phyloP scores from a whole-genome alignment of 345 rosid species.

The Ceriops decandra region DNA sequence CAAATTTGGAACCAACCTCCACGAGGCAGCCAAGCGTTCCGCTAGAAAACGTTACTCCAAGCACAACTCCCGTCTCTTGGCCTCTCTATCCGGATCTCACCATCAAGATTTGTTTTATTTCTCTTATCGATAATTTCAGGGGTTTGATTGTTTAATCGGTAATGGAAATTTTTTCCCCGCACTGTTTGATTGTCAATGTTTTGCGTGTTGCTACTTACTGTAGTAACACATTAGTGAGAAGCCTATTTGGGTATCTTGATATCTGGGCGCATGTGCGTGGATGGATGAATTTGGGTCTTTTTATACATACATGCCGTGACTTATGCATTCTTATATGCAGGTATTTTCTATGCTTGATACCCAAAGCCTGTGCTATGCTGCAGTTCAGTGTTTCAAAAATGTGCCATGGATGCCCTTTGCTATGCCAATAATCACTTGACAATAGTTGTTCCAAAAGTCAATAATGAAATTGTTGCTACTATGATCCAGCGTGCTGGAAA shows the following conservation, averaged over 20 bases:
- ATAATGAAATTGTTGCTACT: conserved; percentile 65
- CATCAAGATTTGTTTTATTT: conserved; percentile 42
- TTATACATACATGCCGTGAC: too few species aligned
- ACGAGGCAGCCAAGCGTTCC: conserved; percentile 59
- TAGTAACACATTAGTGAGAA: too few species aligned
- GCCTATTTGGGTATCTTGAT: too few species aligned
- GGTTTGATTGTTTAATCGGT: too few species aligned
- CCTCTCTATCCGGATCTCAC: conserved; percentile 76
- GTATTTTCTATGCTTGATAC: conserved; percentile 88
- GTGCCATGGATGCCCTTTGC: conserved; percentile 80
- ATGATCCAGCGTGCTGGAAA: conserved; percentile 88
- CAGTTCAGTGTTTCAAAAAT: conserved; percentile 75
- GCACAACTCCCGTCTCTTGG: conserved; percentile 64
- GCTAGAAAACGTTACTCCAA: conserved; percentile 58
- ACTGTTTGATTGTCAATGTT: too few species aligned
- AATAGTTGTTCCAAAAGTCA: conserved; percentile 57
- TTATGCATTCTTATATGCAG: conserved; percentile 22
- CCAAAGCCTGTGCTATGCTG: conserved; percentile 67
- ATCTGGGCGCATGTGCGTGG: too few species aligned
- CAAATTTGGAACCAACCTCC: conserved; percentile 55
- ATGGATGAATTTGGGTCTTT: too few species aligned
- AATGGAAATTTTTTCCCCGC: too few species aligned
- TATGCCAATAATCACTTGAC: conserved; percentile 70
- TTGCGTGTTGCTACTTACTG: too few species aligned
- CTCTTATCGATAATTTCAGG: not conserved